A percentile compares a stretch with the other conserved stretches of the same genome.
Evolutionary conservation across 1,139 yeast species (phyloP).

Genomic region (Blastobotrys elegans): DNA sequence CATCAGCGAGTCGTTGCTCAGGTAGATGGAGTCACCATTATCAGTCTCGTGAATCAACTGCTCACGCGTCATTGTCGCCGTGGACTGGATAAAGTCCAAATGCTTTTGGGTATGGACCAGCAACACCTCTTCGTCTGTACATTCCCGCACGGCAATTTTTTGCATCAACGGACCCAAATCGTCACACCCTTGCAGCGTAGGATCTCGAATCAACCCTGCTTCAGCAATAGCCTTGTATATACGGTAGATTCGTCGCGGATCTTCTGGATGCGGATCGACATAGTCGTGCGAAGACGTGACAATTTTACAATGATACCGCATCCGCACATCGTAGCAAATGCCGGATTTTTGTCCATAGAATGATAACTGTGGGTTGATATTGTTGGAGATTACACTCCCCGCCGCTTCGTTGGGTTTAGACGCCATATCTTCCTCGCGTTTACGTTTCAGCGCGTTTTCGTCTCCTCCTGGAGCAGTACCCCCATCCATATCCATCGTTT

Average conservation of each 20-base stretch:
- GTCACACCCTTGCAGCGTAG: slow-evolving; percentile 71
- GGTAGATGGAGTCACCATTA: slow-evolving; percentile 89
- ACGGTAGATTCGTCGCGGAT: slow-evolving; percentile 91
- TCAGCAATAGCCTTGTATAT: slow-evolving; percentile 91
- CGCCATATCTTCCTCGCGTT: slow-evolving; percentile 4
- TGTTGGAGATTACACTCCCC: neutral
- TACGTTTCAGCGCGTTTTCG: slow-evolving; percentile 5
- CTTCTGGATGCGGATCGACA: slow-evolving; percentile 98
- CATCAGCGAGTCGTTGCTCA: slow-evolving; percentile 81
- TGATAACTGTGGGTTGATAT: slow-evolving; percentile 9
- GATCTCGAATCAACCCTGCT: slow-evolving; percentile 82
- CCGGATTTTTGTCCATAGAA: slow-evolving; percentile 58
- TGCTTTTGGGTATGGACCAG: slow-evolving; percentile 84
- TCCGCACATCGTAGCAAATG: slow-evolving; percentile 89
- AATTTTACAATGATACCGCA: slow-evolving; percentile 95
- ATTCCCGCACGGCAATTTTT: slow-evolving; percentile 88
- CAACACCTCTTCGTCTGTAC: slow-evolving; percentile 77
- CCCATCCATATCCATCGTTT: neutral
- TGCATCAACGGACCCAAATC: slow-evolving; percentile 85
- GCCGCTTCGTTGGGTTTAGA: neutral
- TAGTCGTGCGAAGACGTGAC: slow-evolving; percentile 90
- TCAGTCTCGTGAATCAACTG: slow-evolving; percentile 80
- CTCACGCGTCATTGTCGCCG: slow-evolving; percentile 75
- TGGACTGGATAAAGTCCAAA: slow-evolving; percentile 65
- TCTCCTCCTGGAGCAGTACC: neutral